phyloP scores from a whole-genome alignment of 306 rosid species.

The Vicia villosa region DNA sequence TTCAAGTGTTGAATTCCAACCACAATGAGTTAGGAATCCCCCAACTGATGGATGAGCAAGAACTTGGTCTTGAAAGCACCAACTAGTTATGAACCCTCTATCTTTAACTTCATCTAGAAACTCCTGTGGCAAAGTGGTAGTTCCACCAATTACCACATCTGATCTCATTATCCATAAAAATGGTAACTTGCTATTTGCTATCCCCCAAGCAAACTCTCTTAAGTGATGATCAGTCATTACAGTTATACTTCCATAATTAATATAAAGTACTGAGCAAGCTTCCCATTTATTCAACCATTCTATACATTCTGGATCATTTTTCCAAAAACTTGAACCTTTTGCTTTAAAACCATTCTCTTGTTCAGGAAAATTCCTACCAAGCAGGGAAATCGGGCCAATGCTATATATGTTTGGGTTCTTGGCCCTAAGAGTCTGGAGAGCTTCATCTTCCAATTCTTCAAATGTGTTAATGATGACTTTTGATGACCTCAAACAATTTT shows the following conservation, averaged over 20 bases:
- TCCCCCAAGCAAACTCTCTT: constrained; percentile 22
- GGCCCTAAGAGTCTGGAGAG: neutral
- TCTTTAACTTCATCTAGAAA: constrained; percentile 26
- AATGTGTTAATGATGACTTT: constrained; percentile 20
- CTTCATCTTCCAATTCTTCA: constrained; percentile 18
- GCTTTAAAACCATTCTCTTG: neutral
- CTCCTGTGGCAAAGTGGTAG: constrained; percentile 16
- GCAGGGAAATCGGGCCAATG: constrained; percentile 23
- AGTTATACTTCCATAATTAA: constrained; percentile 33
- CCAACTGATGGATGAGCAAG: constrained; percentile 27
- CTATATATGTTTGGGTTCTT: constrained; percentile 8
- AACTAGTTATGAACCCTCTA: constrained; percentile 30
- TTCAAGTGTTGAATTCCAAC: constrained; percentile 18
- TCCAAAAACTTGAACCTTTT: constrained; percentile 23
- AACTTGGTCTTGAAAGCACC: constrained; percentile 24
- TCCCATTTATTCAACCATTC: constrained; percentile 24
- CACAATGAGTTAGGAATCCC: neutral
- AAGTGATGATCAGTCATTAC: neutral
- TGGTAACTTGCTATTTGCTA: constrained; percentile 28
- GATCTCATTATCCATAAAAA: constrained; percentile 26
- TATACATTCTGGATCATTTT: constrained; percentile 5
- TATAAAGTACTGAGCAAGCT: constrained; percentile 17
- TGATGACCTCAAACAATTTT: neutral
- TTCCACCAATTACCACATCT: neutral
- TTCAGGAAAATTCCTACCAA: constrained; percentile 8